Conservation (phyloP, 768 basidiomycete genomes). For the Cystobasidium onofrii region DNA sequence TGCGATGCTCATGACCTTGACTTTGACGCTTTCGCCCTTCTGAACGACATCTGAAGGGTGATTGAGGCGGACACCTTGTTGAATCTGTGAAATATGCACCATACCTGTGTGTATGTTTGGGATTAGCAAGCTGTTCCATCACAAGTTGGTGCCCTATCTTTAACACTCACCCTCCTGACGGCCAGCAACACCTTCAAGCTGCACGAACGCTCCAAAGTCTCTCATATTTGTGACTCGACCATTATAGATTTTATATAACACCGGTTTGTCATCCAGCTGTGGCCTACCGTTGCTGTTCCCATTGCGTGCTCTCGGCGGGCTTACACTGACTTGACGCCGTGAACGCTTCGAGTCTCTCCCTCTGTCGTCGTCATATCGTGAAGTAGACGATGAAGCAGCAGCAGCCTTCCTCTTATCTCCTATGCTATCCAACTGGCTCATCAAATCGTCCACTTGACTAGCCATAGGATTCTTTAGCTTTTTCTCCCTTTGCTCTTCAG, state of each 20-base stretch:
- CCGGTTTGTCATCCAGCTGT: conserved; percentile 65
- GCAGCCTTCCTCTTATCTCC: conserved; percentile 56
- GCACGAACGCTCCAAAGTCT: conserved; percentile 93
- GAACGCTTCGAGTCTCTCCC: conserved; percentile 25
- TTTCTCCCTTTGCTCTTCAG: conserved; percentile 63
- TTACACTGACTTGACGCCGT: conserved; percentile 27
- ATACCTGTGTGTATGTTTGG: conserved; percentile 59
- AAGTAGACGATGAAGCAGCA: conserved; percentile 44
- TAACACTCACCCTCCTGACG: conserved; percentile 72
- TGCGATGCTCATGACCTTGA: conserved; percentile 91
- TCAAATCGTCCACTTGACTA: conserved; percentile 70
- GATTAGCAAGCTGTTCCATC: neutral
- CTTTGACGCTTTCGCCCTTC: conserved; percentile 76
- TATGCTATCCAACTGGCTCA: conserved; percentile 62
- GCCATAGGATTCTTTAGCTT: conserved; percentile 38
- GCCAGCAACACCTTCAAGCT: conserved; percentile 74
- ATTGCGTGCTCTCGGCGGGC: conserved; percentile 36
- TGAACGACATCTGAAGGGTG: conserved; percentile 77
- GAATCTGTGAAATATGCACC: conserved; percentile 92
- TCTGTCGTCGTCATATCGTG: conserved; percentile 44
- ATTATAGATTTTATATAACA: conserved; percentile 88
- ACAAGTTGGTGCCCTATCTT: conserved; percentile 23
- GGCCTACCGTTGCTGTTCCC: conserved; percentile 44
- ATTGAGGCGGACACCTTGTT: conserved; percentile 68
- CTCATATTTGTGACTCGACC: conserved; percentile 76